Evolutionary conservation across 495 filamentous ascomycete species (phyloP), one percentile per base, ranked within the genome.

Genomic region (Xylaria flabelliformis): DNA sequence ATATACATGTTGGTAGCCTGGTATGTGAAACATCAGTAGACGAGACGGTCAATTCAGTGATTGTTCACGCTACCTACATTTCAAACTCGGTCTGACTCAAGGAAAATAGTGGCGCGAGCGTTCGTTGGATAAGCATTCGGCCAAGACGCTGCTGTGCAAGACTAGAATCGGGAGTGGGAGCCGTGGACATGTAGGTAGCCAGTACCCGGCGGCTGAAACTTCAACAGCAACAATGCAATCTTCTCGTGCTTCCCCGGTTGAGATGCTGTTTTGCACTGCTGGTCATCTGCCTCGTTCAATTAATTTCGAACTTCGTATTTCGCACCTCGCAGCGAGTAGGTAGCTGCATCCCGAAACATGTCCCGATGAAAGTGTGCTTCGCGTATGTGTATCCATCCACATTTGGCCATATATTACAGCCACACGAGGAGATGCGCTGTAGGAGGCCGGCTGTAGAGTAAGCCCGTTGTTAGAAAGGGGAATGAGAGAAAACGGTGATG

Each of bases 401-500:
- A 51, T 15, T 41, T 15, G 34, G 41, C 42, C 19, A 19, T 65
- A 24, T 41, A 34, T 32, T 48, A 42, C 39, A 26, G 42, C 42
- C 63, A 26, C 42, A 32, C 17, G 6, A 12, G 63, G 24, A 17
- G 63, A 24, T 48, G 63, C 29, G 17, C 2, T 5, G 46, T 19
- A 48, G 26, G 15, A 42, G 65, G 48, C 63, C 21, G 63, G 24
- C 24, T 32, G 13, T 50, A 67, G 21, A 51, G 50, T 19, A 67
- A 36, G 65, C 65, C 42, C 36, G 65, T 67, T 36, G 5, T 29
- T n/a, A 29, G 36, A 41, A 67, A 17, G 50, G 65, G 21, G 36
- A 13, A 53, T 39, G 58, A 61, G 58, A 48, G 24, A 46, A 65
- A 66, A 36, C 44, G 64, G 64, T 8, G 41, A 46, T 32, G 64